Percentiles rank a stretch among this genome's conserved stretches.
These are phyloP conservation scores for Aspergillus aculeatinus DNA, from an alignment of 2,329 filamentous ascomycete species.

Conservation along the genomic window DNA sequence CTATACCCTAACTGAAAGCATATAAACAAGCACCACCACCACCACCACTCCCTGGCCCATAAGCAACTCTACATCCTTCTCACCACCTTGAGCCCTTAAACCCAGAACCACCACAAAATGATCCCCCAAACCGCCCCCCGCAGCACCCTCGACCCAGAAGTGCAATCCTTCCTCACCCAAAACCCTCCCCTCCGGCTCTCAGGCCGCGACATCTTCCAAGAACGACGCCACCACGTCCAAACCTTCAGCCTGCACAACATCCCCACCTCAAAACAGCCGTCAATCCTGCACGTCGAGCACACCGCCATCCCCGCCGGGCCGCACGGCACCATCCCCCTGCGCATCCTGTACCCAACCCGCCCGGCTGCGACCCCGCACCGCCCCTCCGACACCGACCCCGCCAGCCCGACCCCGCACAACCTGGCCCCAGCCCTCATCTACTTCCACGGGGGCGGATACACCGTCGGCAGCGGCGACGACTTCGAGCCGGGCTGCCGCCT, in stretches of 20 bases:
- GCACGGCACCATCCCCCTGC: constrained; percentile 36
- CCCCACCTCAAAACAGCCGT: constrained; percentile 9
- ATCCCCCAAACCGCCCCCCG: neutral
- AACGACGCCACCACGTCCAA: constrained; percentile 4
- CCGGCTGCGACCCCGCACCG: constrained; percentile 10
- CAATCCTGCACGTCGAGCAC: constrained; percentile 34
- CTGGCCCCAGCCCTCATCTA: constrained; percentile 32
- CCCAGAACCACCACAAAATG: neutral
- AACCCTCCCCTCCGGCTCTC: neutral
- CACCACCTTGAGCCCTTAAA: no score
- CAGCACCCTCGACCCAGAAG: neutral
- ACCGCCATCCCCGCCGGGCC: constrained; percentile 31
- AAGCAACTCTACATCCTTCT: neutral
- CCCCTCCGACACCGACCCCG: constrained; percentile 14
- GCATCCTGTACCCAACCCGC: constrained; percentile 31
- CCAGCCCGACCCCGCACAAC: neutral
- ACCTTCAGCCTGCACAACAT: neutral
- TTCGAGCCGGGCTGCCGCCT: constrained; percentile 39
- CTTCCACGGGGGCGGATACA: constrained; percentile 42
- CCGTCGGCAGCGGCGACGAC: constrained; percentile 40
- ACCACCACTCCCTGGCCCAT: neutral
- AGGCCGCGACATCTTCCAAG: neutral
- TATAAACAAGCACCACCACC: neutral
- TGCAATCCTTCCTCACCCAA: neutral
- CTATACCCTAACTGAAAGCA: neutral